Evolutionary conservation across 1,284 basidiomycete species (phyloP).

Genomic region (Somion occarium): DNA sequence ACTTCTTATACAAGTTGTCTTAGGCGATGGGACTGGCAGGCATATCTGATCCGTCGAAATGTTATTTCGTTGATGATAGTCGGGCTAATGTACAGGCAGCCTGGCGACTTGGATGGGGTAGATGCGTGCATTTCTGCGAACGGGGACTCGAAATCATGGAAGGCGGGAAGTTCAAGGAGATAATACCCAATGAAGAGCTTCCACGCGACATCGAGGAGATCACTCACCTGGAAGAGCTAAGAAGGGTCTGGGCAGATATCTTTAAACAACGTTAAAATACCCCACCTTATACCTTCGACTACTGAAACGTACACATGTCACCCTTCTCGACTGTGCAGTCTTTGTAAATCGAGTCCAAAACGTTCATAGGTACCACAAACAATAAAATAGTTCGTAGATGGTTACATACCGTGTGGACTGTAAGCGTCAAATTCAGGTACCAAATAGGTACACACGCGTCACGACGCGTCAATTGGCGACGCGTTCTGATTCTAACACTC

Average conservation of each 20-base stretch:
- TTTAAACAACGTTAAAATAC: slow-evolving; percentile 37
- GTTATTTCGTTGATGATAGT: slow-evolving; percentile 76
- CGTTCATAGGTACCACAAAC: too few relatives aligned
- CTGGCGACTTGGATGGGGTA: slow-evolving; percentile 59
- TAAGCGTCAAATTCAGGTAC: background rate
- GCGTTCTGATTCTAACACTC: slow-evolving; percentile 1
- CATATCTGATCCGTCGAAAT: slow-evolving; percentile 58
- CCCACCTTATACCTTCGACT: background rate
- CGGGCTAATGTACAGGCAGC: slow-evolving; percentile 64
- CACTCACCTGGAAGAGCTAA: slow-evolving; percentile 54
- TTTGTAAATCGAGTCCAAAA: too few relatives aligned
- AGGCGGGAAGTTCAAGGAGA: slow-evolving; percentile 51
- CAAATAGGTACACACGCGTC: background rate
- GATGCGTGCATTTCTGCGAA: slow-evolving; percentile 73
- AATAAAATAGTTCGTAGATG: too few relatives aligned
- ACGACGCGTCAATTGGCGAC: background rate
- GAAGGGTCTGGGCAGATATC: slow-evolving; percentile 66
- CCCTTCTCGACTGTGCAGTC: too few relatives aligned
- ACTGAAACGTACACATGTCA: slow-evolving; percentile 4
- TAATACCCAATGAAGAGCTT: slow-evolving; percentile 38
- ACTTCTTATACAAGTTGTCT: background rate
- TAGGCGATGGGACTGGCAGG: slow-evolving; percentile 63
- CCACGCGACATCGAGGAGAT: slow-evolving; percentile 43
- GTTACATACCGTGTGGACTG: too few relatives aligned
- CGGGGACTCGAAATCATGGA: slow-evolving; percentile 55